Evolutionary conservation across 2,329 filamentous ascomycete genomes (phyloP), one percentile per base, ranked within the genome.

Genomic region (Pyrenophora teres): DNA sequence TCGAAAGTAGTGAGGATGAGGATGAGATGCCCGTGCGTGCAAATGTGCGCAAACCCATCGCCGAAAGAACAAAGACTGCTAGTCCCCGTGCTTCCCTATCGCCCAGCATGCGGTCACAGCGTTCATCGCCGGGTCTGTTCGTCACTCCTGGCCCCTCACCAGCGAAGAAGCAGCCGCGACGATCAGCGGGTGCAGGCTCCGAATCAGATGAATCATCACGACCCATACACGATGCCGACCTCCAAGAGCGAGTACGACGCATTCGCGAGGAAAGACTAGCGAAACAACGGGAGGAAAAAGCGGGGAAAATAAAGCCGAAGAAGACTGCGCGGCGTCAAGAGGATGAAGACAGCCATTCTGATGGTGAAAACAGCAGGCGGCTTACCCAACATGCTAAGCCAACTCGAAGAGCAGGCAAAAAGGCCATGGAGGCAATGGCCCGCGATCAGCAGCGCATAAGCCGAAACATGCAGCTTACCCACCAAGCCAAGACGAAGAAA

Each of bases 401-500:
- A 4, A 82, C 84, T 8, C 84, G 94, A 10, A 96, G 94, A 70
- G 92, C 94, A 0, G 93, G 92, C 77, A 97, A 93, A 77, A 97
- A 92, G 75, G 94, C 94, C 0, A 72, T 97, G 36, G 90, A 97
- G 69, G 93, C 97, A 62, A 97, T 99, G 88, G 88, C 89, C 64
- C 85, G 91, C 7, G 94, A 99, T 74, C 97, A 93, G 1, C 94
- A 99, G 76, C 86, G 94, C 25, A 84, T 99, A 77, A 87, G 85
- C 61, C 84, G 94, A 60, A 95, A 89, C 68, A 89, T 96, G 84
- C 93, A 97, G 73, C 82, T 99, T 41, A 85, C 89, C 1, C 92
- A 97, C 72, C 87, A 96, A 69, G 89, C 90, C 19, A 90, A 87
- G 76, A 78, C 91, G 1, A 92, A 89, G 74, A 97, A 94, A 80